phyloP scores from a whole-genome alignment of 176 grass and related monocot genomes.

The Leersia perrieri region DNA sequence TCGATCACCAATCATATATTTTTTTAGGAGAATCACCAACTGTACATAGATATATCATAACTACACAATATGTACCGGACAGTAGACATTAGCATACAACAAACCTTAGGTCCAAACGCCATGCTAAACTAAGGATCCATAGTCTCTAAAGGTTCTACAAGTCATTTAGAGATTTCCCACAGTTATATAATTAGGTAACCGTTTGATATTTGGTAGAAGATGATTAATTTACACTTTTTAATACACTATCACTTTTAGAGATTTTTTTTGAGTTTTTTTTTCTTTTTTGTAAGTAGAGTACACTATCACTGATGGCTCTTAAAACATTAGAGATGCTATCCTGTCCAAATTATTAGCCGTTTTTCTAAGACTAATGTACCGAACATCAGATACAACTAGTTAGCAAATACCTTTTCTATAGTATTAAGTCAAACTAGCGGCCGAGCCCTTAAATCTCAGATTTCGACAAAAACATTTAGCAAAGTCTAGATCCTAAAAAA shows the following conservation, averaged over 20 bases:
- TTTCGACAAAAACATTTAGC: background rate
- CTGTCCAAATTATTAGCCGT: no score
- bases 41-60: no score
- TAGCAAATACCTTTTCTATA: background rate
- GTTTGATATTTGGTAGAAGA: background rate
- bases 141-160: no score
- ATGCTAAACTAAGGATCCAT: no score
- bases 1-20: background rate
- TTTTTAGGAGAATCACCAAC: no score
- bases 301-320: background rate
- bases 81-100: no score
- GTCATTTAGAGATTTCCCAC: background rate
- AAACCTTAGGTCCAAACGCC: no score
- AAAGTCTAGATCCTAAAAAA: background rate
- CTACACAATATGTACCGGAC: background rate
- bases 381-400: background rate
- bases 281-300: no score
- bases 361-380: no score
- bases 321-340: background rate
- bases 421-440: background rate
- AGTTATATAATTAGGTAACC: background rate
- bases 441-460: background rate
- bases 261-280: background rate
- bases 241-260: background rate
- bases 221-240: no score